Percentiles rank a stretch among this genome's conserved stretches.
These are phyloP conservation scores for Hirsutella minnesotensis DNA, from an alignment of 2,329 filamentous ascomycete genomes.

Conservation along the genomic window DNA sequence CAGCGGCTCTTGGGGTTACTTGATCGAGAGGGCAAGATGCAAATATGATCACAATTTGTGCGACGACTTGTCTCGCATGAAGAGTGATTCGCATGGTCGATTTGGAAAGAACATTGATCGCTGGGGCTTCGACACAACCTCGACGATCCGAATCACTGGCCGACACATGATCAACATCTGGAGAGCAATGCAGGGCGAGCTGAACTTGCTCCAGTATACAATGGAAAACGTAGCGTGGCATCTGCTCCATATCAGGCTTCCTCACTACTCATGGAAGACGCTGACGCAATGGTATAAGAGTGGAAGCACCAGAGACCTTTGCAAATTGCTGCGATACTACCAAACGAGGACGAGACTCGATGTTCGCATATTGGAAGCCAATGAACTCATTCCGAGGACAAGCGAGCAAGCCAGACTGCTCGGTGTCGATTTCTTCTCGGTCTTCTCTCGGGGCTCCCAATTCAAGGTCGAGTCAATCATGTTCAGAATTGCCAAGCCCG, in stretches of 20 bases:
- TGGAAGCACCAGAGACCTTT: conserved; percentile 53
- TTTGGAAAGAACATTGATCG: conserved; percentile 78
- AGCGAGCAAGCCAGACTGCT: conserved; percentile 89
- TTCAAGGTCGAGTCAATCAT: conserved; percentile 99
- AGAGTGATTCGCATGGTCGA: conserved; percentile 66
- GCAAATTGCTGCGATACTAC: conserved; percentile 70
- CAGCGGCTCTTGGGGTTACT: conserved; percentile 85
- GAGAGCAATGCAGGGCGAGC: conserved; percentile 87
- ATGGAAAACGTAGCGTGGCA: conserved; percentile 96
- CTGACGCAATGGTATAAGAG: conserved; percentile 75
- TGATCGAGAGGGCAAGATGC: conserved; percentile 76
- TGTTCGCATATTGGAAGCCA: conserved; percentile 81
- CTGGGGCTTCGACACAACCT: conserved; percentile 92
- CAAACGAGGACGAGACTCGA: conserved; percentile 64
- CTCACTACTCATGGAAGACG: conserved; percentile 70
- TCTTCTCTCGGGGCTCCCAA: conserved; percentile 88
- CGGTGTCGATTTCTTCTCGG: conserved; percentile 93
- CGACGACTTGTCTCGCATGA: conserved; percentile 84
- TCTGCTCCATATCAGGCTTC: conserved; percentile 73
- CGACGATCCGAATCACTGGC: conserved; percentile 83
- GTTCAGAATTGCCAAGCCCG: conserved; percentile 96
- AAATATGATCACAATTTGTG: conserved; percentile 87
- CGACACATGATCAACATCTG: conserved; percentile 96
- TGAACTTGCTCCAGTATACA: conserved; percentile 86
- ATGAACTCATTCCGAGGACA: conserved; percentile 78